A percentile compares a stretch with the other conserved stretches of the same genome.
These are phyloP conservation scores for Santalum album DNA, from an alignment of 164 flowering plant species.

Conservation along the genomic window DNA sequence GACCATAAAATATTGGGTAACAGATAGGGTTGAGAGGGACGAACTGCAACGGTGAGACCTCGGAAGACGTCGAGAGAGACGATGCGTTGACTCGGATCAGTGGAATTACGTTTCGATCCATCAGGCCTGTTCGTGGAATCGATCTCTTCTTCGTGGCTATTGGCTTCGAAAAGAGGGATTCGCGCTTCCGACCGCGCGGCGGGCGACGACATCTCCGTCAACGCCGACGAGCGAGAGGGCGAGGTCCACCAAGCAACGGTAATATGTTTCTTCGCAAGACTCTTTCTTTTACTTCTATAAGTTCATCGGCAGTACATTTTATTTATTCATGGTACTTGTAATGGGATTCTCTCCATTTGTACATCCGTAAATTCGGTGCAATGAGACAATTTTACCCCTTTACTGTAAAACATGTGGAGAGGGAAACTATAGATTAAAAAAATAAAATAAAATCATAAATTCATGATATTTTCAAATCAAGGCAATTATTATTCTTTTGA, in stretches of 20 bases:
- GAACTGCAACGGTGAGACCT: constrained; percentile 69
- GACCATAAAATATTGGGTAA: too few species aligned
- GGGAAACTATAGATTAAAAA: too few species aligned
- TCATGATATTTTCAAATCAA: too few species aligned
- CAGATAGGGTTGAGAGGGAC: not conserved
- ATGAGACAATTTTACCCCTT: too few species aligned
- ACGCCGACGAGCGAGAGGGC: not conserved
- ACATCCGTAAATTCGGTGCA: too few species aligned
- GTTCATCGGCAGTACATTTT: too few species aligned
- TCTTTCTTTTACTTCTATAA: too few species aligned
- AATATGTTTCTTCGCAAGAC: constrained; percentile 42
- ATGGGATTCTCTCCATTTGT: too few species aligned
- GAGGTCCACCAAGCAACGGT: constrained; percentile 65
- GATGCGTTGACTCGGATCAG: constrained; percentile 32
- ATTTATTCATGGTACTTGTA: too few species aligned
- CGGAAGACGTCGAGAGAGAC: constrained; percentile 69
- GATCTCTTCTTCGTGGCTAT: constrained; percentile 19
- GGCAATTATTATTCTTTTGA: too few species aligned
- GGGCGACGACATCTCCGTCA: constrained; percentile 3
- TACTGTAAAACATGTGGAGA: too few species aligned
- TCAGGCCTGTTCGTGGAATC: constrained; percentile 11
- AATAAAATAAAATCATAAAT: too few species aligned
- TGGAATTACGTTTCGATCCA: constrained; percentile 8
- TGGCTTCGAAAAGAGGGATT: constrained; percentile 22
- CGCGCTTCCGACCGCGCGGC: constrained; percentile 14